Base-by-base conservation (phyloP, 164 flowering plant species). In the Warburgia ugandensis region DNA sequence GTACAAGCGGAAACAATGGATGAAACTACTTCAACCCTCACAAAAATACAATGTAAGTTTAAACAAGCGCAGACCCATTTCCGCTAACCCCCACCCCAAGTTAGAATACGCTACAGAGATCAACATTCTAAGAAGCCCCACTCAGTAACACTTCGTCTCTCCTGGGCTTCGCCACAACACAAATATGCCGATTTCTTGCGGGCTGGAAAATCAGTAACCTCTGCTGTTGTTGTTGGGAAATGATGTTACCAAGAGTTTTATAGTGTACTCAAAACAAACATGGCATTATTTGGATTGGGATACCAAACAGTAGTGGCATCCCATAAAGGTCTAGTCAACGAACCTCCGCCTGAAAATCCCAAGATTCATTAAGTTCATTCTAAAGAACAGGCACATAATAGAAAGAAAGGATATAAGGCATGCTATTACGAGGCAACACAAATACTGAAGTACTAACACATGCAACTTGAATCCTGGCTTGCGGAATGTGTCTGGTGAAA, bases 391-490 rank as follows among this genome's bases (percentile, higher is more conserved):
- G 1, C n/a, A 45, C 6, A 23, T 23, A 8, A 23, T 3, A 16
- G 26, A 45, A 25, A 23, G 2, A 45, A 22, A 21, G 0, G 29
- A 6, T 3, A 23, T 21, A 3, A 32, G n/a, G 11, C 16, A 21
- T 19, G 13, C 8, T n/a, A 7, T 31, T 83, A 92, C 99, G 97
- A 94, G 68, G 67, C 86, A 82, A 70, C 89, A 94, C 53, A 94
- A 71, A 62, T 84, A 83, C 60, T 86, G 97, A 54, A 94, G 68
- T 63, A 94, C 96, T 45, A 78, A 58, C 29, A 94, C 97, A 66
- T 94, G 99, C 68, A 86, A 67, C 77, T 94, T 94, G 77, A 94
- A 94, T 41, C 99, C 99, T 48, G 97, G 99, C 56, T 94, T 94
- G 64, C 89, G 99, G 59, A 94, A 94, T 46, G 99, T 94, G 71